Base-by-base conservation (phyloP, 768 basidiomycete genomes). In the Mycena polygramma region DNA sequence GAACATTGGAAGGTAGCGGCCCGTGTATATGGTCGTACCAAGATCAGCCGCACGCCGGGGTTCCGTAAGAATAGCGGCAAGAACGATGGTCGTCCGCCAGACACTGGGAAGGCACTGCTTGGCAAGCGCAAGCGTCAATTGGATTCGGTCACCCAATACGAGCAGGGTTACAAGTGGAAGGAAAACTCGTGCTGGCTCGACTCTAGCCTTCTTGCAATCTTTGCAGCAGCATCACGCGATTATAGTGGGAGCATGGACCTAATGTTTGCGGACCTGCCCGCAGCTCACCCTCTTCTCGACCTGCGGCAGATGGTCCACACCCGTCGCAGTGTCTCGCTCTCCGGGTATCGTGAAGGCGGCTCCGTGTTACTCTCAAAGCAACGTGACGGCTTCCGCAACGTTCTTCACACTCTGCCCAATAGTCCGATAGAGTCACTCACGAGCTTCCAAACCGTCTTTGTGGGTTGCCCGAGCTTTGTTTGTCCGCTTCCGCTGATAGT, bases 71-170 rank as follows among this genome's bases (percentile, higher is more conserved):
- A 3, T 2, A 26, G 36, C 17, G 2, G 2, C 51, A 59, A 58
- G 20, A 66, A 51, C 24, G 65, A 66, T 53, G 65, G 65, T 8
- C 65, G 65, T 13, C 65, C 65, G 4, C 65, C 65, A 13, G 65
- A 66, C 24, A 66, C 65, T 0, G 39, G 48, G 17, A 59, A 43
- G 7, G 65, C 46, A 2, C 20, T 66, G 7, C 36, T 66, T 13
- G 55, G 51, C 11, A 1, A 5, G 3, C 9, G 20, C 9, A 65
- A 45, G 26, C 17, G 20, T 10, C n/a, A 24, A 2, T 2, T n/a
- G 9, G 15, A n/a, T 2, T 43, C 30, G 4, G n/a, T n/a, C n/a
- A n/a, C n/a, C 5, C 45, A 57, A n/a, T 67, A 24, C 19, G 49
- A 43, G 20, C 59, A 53, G 14, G 14, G 14, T 4, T 65, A 65